Percentiles rank a stretch among this genome's conserved stretches.
These are phyloP conservation scores for Ceratocystis diversiconidia DNA, from an alignment of 2,329 filamentous ascomycete genomes.

Conservation along the genomic window DNA sequence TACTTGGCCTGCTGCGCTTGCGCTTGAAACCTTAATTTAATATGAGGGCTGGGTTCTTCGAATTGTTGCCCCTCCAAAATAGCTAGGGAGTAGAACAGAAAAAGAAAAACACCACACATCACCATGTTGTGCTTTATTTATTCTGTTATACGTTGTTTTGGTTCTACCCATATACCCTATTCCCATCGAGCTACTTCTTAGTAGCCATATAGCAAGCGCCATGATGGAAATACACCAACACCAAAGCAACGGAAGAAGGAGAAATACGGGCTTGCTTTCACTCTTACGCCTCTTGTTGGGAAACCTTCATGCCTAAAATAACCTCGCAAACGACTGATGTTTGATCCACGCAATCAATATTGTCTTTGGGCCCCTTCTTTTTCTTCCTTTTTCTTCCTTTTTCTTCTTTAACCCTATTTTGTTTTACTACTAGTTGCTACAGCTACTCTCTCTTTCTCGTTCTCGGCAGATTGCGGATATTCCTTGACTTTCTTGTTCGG, in stretches of 20 bases:
- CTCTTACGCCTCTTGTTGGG: too few relatives aligned
- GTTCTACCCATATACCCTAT: too few relatives aligned
- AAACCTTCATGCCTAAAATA: too few relatives aligned
- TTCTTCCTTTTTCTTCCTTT: neutral
- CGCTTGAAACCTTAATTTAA: neutral
- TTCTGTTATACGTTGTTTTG: too few relatives aligned
- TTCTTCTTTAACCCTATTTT: neutral
- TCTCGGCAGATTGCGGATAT: constrained; percentile 2
- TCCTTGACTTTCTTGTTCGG: neutral
- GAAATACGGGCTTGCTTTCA: too few relatives aligned
- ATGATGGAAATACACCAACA: too few relatives aligned
- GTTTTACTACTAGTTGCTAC: neutral
- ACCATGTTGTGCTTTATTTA: neutral
- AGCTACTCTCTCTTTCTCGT: neutral
- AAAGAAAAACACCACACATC: neutral
- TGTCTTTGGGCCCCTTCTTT: neutral
- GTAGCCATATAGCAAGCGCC: too few relatives aligned
- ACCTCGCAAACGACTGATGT: too few relatives aligned
- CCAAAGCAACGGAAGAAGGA: too few relatives aligned
- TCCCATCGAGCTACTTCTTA: too few relatives aligned
- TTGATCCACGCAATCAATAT: neutral
- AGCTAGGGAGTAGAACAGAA: neutral
- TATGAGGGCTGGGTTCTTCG: neutral
- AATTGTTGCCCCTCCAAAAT: neutral
- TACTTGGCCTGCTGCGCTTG: neutral